Conservation (phyloP, 352 stramenopile species). For the Hyaloperonospora arabidopsidis region DNA sequence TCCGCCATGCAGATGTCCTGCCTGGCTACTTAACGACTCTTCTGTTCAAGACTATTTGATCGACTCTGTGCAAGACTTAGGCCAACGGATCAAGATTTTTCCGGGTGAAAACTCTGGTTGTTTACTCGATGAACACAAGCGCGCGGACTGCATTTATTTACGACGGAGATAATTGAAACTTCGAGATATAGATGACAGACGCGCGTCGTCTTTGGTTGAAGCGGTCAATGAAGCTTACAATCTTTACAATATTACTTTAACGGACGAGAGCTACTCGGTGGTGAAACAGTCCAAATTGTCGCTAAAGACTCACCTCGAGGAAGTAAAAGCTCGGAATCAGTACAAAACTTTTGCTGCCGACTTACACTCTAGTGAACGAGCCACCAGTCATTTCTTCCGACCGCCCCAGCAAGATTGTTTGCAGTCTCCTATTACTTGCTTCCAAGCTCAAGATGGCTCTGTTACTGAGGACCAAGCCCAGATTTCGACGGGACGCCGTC, state of each 20-base stretch:
- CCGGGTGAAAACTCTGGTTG: conserved; percentile 10
- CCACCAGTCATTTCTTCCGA: conserved; percentile 13
- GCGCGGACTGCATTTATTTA: conserved; percentile 12
- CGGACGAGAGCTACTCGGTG: neutral
- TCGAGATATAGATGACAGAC: neutral
- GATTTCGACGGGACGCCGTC: conserved; percentile 6
- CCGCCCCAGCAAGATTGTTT: conserved; percentile 10
- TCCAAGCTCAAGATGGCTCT: neutral
- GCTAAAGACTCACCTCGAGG: neutral
- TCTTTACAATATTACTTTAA: conserved; percentile 3
- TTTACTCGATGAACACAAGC: conserved; percentile 17
- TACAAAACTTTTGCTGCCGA: conserved; percentile 15
- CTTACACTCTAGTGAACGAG: conserved; percentile 9
- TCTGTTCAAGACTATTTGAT: neutral
- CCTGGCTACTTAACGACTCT: conserved; percentile 2
- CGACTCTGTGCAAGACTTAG: neutral
- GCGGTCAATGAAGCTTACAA: conserved; percentile 10
- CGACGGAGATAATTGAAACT: conserved; percentile 6
- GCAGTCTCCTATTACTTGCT: conserved; percentile 1
- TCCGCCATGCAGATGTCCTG: conserved; percentile 2
- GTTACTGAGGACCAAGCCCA: conserved; percentile 3
- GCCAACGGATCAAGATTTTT: conserved; percentile 6
- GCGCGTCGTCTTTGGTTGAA: neutral
- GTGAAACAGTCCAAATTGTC: conserved; percentile 2
- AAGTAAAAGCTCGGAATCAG: conserved; percentile 9